Conservation (phyloP, 2,329 filamentous ascomycete genomes). For the Microdochium bolleyi region DNA sequence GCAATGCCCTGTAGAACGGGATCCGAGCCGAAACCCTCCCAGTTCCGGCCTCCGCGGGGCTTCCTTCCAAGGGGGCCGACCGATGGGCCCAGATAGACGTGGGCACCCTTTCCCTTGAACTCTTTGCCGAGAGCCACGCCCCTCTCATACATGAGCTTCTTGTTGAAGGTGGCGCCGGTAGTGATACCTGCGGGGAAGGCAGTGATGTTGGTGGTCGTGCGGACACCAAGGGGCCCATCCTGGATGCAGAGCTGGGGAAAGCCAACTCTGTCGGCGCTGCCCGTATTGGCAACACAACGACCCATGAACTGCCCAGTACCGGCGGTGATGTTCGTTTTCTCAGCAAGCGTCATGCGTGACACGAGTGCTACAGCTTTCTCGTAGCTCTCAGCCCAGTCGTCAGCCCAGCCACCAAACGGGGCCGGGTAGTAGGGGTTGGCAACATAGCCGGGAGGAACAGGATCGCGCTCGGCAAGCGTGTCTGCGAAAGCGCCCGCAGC, state of each 20-base stretch:
- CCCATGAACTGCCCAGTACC: constrained; percentile 68
- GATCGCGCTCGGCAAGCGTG: constrained; percentile 12
- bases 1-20: constrained; percentile 53
- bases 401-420: constrained; percentile 63
- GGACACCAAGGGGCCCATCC: constrained; percentile 64
- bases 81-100: constrained; percentile 62
- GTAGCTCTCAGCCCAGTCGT: constrained; percentile 63
- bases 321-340: constrained; percentile 71
- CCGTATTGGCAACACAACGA: constrained; percentile 69
- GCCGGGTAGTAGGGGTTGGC: constrained; percentile 63
- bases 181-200: constrained; percentile 77
- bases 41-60: constrained; percentile 64
- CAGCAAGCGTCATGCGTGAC: constrained; percentile 68
- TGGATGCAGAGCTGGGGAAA: constrained; percentile 67
- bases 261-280: constrained; percentile 60
- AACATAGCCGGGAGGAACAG: constrained; percentile 25
- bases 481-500: background rate
- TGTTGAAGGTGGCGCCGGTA: constrained; percentile 67
- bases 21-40: constrained; percentile 68
- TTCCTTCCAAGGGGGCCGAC: constrained; percentile 68
- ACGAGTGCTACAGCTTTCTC: constrained; percentile 61
- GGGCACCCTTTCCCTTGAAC: constrained; percentile 64
- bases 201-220: constrained; percentile 66
- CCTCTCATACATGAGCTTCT: constrained; percentile 60
- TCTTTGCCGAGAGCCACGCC: constrained; percentile 63